Percentiles rank a stretch among this genome's conserved stretches.
These are phyloP conservation scores for Thielaviopsis ethacetica DNA, from an alignment of 2,329 filamentous ascomycete species.

Conservation along the genomic window DNA sequence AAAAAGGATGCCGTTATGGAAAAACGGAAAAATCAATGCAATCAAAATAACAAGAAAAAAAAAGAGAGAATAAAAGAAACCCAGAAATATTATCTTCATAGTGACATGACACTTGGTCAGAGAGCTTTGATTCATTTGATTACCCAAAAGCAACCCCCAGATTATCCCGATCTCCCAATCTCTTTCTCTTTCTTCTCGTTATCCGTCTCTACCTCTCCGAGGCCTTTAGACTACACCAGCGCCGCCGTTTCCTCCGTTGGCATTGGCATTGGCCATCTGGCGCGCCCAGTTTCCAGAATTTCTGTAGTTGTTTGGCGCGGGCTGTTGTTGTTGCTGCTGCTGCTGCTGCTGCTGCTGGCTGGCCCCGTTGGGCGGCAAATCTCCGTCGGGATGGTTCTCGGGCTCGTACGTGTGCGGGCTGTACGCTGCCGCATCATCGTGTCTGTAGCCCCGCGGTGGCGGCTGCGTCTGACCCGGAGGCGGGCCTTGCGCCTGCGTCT, in stretches of 20 bases:
- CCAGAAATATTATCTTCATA: no score
- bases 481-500: neutral
- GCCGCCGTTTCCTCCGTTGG: constrained; percentile 29
- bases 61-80: neutral
- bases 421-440: constrained; percentile 7
- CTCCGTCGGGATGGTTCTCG: constrained; percentile 28
- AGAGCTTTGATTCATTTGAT: no score
- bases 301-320: constrained; percentile 34
- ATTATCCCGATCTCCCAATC: constrained; percentile 10
- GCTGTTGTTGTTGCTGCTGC: neutral
- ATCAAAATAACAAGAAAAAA: constrained; percentile 8
- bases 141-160: no score
- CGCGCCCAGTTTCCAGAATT: constrained; percentile 36
- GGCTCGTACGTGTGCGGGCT: constrained; percentile 25
- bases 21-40: neutral
- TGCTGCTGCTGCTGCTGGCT: constrained; percentile 17
- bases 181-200: constrained; percentile 1
- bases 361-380: constrained; percentile 24
- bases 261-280: constrained; percentile 14
- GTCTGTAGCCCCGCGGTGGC: constrained; percentile 3
- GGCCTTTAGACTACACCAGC: constrained; percentile 24
- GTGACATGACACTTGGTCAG: no score
- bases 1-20: constrained; percentile 16
- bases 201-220: neutral
- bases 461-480: constrained; percentile 3